Percentiles rank a stretch among this genome's conserved stretches.
These are phyloP conservation scores for Chondrostereum purpureum DNA, from an alignment of 1,284 basidiomycete genomes.

Conservation along the genomic window DNA sequence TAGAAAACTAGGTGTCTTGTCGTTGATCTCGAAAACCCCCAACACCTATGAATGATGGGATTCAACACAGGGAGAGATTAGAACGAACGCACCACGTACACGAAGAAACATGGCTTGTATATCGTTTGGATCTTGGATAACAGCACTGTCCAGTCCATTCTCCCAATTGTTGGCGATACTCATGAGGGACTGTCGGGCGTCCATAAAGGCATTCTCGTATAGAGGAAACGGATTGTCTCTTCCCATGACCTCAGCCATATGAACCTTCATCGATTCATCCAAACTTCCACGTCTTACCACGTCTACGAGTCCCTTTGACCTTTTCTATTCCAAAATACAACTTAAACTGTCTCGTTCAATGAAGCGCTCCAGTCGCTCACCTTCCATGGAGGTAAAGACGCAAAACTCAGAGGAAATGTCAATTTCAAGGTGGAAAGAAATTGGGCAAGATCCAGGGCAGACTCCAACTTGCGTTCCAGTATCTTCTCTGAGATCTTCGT, in stretches of 20 bases:
- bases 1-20: slow-evolving; percentile 5
- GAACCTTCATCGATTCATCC: neutral
- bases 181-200: slow-evolving; percentile 11
- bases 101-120: slow-evolving; percentile 10
- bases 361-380: neutral
- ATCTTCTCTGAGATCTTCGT: neutral
- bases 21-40: neutral
- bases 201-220: slow-evolving; percentile 10
- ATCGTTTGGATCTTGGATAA: slow-evolving; percentile 10
- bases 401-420: neutral
- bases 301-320: neutral
- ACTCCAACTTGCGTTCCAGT: neutral
- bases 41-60: neutral
- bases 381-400: neutral
- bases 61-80: neutral
- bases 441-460: neutral
- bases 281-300: neutral
- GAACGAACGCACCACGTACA: slow-evolving; percentile 1
- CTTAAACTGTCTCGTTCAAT: too few species aligned
- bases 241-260: neutral
- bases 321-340: neutral
- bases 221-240: slow-evolving; percentile 4
- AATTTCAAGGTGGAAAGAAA: neutral
- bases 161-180: slow-evolving; percentile 7
- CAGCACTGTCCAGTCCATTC: neutral